phyloP scores from a whole-genome alignment of 2,329 filamentous ascomycete species.

The Eurotiales sp. region DNA sequence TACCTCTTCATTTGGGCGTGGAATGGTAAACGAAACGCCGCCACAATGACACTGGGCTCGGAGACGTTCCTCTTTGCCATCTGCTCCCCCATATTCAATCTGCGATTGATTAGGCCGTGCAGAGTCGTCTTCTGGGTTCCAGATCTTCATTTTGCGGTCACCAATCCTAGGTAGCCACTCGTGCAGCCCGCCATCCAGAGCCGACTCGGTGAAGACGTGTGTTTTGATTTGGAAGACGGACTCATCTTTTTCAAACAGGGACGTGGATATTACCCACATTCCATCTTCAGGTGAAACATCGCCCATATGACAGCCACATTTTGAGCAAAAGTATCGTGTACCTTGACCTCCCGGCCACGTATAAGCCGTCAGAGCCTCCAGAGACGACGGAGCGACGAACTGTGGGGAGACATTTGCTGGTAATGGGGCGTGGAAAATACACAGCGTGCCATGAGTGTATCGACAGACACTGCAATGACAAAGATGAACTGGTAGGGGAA shows the following conservation, averaged over 20 bases:
- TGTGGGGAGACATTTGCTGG: conserved; percentile 19
- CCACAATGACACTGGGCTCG: conserved; percentile 43
- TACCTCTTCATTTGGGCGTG: conserved; percentile 32
- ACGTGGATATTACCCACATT: conserved; percentile 22
- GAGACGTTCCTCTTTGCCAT: conserved; percentile 19
- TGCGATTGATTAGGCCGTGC: neutral
- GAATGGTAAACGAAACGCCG: conserved; percentile 42
- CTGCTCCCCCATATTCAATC: conserved; percentile 5
- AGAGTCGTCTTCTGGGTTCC: conserved; percentile 7
- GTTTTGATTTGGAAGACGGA: conserved; percentile 19
- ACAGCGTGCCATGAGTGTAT: conserved; percentile 34
- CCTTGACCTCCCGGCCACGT: conserved; percentile 25
- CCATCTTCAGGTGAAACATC: conserved; percentile 13
- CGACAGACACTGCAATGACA: conserved; percentile 47
- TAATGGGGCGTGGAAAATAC: conserved; percentile 24
- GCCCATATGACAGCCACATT: conserved; percentile 40
- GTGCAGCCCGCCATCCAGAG: conserved; percentile 19
- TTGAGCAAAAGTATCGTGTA: conserved; percentile 40
- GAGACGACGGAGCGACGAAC: conserved; percentile 22
- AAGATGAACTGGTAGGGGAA: conserved; percentile 39
- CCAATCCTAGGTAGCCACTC: conserved; percentile 18
- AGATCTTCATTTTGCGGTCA: conserved; percentile 15
- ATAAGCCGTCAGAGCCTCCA: conserved; percentile 25
- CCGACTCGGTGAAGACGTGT: conserved; percentile 20
- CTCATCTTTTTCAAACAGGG: conserved; percentile 21